These are phyloP conservation scores for Daedaleopsis sinensis DNA, from an alignment of 768 basidiomycete genomes.

Conservation along the genomic window DNA sequence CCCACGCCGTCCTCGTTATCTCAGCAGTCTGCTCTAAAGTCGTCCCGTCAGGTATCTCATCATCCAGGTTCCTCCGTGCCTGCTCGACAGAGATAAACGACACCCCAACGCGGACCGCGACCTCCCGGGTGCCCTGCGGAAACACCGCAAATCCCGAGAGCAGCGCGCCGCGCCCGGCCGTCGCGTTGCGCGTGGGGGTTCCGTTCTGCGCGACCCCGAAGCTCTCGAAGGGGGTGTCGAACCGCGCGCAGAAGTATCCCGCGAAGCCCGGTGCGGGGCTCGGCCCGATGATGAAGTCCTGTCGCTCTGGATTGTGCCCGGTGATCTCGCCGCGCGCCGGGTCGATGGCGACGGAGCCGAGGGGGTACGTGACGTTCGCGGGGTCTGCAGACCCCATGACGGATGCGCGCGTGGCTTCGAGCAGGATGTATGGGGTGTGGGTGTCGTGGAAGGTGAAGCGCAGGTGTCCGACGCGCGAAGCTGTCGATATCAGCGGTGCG, in stretches of 20 bases:
- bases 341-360: constrained; percentile 53
- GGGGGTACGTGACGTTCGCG: constrained; percentile 53
- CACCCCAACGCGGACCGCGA: constrained; percentile 64
- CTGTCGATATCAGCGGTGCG: no score
- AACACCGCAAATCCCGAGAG: constrained; percentile 59
- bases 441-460: constrained; percentile 64
- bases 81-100: constrained; percentile 78
- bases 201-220: constrained; percentile 56
- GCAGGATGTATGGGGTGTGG: constrained; percentile 56
- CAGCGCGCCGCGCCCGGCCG: constrained; percentile 42
- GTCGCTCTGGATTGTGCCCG: constrained; percentile 68
- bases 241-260: constrained; percentile 63
- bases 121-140: constrained; percentile 27
- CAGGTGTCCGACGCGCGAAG: constrained; percentile 76
- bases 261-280: constrained; percentile 34
- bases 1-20: constrained; percentile 40
- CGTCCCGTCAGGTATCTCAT: constrained; percentile 42
- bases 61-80: constrained; percentile 42
- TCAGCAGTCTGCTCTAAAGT: constrained; percentile 40
- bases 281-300: constrained; percentile 72
- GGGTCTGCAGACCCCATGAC: constrained; percentile 56
- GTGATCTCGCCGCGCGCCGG: constrained; percentile 50
- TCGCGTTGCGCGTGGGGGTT: constrained; percentile 34
- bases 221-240: constrained; percentile 46
- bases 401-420: constrained; percentile 68